Percentiles rank a stretch among this genome's conserved stretches.
Conservation (phyloP, 768 basidiomycete genomes). For the Rubroboletus pulcherrimus region DNA sequence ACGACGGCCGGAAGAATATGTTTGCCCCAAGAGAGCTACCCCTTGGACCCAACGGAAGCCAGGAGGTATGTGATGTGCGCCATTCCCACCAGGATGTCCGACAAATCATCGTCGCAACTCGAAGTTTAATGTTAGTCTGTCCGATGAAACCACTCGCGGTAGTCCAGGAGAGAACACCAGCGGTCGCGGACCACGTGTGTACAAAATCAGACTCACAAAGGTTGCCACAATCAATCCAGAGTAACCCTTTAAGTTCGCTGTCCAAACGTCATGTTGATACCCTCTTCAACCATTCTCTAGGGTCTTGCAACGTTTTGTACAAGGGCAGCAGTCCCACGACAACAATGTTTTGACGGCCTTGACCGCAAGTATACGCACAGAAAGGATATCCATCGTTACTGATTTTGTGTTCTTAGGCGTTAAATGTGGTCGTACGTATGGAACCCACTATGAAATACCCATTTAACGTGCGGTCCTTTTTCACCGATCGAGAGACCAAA, state of each 20-base stretch:
- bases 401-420: conserved; percentile 40
- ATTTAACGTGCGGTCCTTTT: conserved; percentile 74
- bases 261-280: conserved; percentile 21
- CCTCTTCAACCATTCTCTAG: conserved; percentile 33
- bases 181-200: conserved; percentile 53
- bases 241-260: conserved; percentile 27
- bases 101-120: conserved; percentile 8
- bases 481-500: conserved; percentile 51
- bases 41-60: conserved; percentile 47
- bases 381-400: not conserved
- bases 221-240: conserved; percentile 59
- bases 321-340: conserved; percentile 63
- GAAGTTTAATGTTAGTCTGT: conserved; percentile 61
- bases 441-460: conserved; percentile 65
- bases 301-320: conserved; percentile 58
- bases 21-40: conserved; percentile 61
- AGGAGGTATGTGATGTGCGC: conserved; percentile 42
- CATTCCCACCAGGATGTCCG: not conserved
- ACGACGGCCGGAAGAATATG: conserved; percentile 78
- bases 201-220: conserved; percentile 58
- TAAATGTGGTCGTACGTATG: conserved; percentile 76
- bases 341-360: conserved; percentile 66
- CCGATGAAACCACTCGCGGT: conserved; percentile 34
- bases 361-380: conserved; percentile 39
- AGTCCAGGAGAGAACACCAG: conserved; percentile 32